These are phyloP conservation scores for Yamadazyma membranifaciens DNA, from an alignment of 1,139 yeast species.

Conservation along the genomic window DNA sequence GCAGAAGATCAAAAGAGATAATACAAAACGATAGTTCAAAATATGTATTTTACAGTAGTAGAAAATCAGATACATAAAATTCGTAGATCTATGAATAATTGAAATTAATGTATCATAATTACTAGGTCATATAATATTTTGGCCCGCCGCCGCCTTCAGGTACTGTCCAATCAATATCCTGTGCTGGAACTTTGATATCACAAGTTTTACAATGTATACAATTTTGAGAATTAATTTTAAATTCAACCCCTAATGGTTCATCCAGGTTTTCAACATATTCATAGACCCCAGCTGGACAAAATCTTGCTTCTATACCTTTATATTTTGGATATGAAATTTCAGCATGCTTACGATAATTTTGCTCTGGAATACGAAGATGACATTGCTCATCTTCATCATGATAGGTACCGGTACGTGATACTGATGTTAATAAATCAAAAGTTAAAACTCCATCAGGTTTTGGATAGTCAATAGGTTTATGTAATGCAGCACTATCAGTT, in stretches of 20 bases:
- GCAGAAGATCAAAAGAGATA: too few relatives aligned
- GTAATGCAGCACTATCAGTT: slow-evolving; percentile 66
- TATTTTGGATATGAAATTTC: slow-evolving; percentile 66
- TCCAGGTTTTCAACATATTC: slow-evolving; percentile 77
- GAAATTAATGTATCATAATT: too few relatives aligned
- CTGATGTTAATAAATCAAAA: slow-evolving; percentile 88
- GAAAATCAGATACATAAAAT: too few relatives aligned
- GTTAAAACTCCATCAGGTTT: slow-evolving; percentile 91
- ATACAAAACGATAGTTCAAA: too few relatives aligned
- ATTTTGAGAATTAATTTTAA: slow-evolving; percentile 92
- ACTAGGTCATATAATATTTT: slow-evolving; percentile 73
- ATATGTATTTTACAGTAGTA: too few relatives aligned
- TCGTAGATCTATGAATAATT: too few relatives aligned
- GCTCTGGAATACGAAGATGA: slow-evolving; percentile 78
- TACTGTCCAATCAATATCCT: slow-evolving; percentile 91
- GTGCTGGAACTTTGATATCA: slow-evolving; percentile 93
- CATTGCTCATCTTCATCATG: slow-evolving; percentile 94
- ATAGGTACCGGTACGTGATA: slow-evolving; percentile 91
- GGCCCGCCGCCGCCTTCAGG: slow-evolving; percentile 99
- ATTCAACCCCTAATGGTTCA: slow-evolving; percentile 64
- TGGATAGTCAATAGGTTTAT: slow-evolving; percentile 77
- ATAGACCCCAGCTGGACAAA: slow-evolving; percentile 98
- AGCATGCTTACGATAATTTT: slow-evolving; percentile 69
- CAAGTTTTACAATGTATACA: slow-evolving; percentile 98
- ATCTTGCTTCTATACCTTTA: slow-evolving; percentile 84